These are phyloP conservation scores for Opeltia flavorubescens DNA, from an alignment of 495 filamentous ascomycete species.

Conservation along the genomic window DNA sequence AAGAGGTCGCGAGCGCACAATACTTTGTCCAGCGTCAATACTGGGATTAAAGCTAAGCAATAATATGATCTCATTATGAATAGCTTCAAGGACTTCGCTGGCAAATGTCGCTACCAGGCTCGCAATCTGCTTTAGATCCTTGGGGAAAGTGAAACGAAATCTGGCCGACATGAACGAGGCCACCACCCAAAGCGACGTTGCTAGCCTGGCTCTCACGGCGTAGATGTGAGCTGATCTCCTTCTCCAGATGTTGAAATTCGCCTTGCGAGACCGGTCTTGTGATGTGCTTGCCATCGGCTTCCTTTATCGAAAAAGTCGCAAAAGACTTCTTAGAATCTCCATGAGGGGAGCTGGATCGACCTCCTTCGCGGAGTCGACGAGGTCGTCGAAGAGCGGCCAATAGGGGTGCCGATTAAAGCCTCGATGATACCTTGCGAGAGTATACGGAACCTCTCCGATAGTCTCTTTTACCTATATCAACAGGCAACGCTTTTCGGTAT, in stretches of 20 bases:
- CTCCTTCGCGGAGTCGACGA: neutral
- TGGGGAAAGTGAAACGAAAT: neutral
- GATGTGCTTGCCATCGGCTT: neutral
- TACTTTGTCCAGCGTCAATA: no score
- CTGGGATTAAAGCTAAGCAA: no score
- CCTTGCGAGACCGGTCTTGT: neutral
- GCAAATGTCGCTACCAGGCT: constrained; percentile 7
- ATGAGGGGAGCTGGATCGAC: neutral
- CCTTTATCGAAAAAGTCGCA: neutral
- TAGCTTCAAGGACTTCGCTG: no score
- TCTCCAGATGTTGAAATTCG: neutral
- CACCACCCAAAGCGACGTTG: neutral
- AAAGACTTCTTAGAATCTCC: neutral
- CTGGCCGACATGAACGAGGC: neutral
- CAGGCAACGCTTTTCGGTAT: no score
- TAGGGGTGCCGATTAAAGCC: no score
- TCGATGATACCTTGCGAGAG: no score
- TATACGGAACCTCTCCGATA: no score
- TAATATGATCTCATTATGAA: no score
- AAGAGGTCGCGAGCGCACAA: no score
- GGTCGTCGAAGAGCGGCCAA: no score
- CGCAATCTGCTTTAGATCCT: constrained; percentile 4
- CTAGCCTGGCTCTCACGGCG: neutral
- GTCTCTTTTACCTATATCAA: no score
- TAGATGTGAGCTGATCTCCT: neutral